These are phyloP conservation scores for Carallia brachiata DNA, from an alignment of 345 rosid genomes.

Conservation along the genomic window DNA sequence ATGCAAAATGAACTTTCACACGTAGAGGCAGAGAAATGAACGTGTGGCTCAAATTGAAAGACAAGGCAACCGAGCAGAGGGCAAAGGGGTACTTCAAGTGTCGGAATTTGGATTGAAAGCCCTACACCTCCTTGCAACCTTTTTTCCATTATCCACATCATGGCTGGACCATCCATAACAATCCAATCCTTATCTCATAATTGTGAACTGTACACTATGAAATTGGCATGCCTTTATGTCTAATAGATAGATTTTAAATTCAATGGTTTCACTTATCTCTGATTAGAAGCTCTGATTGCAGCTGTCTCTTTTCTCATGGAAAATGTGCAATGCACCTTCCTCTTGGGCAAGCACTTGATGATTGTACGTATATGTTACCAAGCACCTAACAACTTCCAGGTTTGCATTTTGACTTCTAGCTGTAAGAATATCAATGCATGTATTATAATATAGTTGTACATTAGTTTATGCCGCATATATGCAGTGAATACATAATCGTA, in stretches of 20 bases:
- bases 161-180: conserved; percentile 18
- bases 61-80: too few relatives aligned
- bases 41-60: too few relatives aligned
- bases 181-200: conserved; percentile 17
- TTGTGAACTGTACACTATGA: conserved; percentile 8
- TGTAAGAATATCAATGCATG: too few relatives aligned
- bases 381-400: not conserved
- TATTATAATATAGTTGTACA: too few relatives aligned
- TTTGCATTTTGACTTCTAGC: not conserved
- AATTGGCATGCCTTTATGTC: not conserved
- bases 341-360: conserved; percentile 15
- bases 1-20: not conserved
- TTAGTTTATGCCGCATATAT: too few relatives aligned
- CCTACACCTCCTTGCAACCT: not conserved
- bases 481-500: too few relatives aligned
- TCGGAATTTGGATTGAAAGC: not conserved
- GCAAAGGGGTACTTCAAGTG: too few relatives aligned
- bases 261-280: not conserved
- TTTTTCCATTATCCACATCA: not conserved
- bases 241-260: not conserved
- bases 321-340: conserved; percentile 32
- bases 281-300: conserved; percentile 7
- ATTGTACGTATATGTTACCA: too few relatives aligned
- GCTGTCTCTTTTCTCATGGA: conserved; percentile 23
- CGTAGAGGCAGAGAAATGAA: too few relatives aligned